Conservation (phyloP, 352 stramenopile genomes). For the Phytophthora chlamydospora region DNA sequence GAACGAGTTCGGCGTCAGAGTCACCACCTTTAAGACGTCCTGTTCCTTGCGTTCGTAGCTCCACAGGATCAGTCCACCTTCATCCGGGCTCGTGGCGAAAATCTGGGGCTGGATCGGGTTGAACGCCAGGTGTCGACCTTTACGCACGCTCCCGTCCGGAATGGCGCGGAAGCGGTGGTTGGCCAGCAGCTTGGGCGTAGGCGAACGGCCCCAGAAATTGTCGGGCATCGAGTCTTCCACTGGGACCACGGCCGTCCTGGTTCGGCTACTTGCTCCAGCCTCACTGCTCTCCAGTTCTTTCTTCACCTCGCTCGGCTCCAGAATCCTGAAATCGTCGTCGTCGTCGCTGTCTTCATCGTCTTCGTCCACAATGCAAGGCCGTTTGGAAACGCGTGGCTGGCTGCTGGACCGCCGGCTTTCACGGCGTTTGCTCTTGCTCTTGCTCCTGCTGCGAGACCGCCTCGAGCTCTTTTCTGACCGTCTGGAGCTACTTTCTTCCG, state of each 20-base stretch:
- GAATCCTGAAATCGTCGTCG: constrained; percentile 52
- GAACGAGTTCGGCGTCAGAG: constrained; percentile 63
- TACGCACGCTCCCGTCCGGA: constrained; percentile 68
- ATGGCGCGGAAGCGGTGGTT: constrained; percentile 69
- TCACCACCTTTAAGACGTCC: constrained; percentile 67
- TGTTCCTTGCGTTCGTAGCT: constrained; percentile 70
- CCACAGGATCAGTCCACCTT: constrained; percentile 83
- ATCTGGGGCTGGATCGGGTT: constrained; percentile 76
- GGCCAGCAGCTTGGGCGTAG: constrained; percentile 67
- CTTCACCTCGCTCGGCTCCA: constrained; percentile 54
- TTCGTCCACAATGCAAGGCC: constrained; percentile 70
- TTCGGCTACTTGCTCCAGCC: neutral
- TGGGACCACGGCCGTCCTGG: constrained; percentile 33
- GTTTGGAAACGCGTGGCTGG: constrained; percentile 45
- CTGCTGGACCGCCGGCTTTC: constrained; percentile 44
- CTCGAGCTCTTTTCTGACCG: constrained; percentile 14
- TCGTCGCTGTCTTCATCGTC: constrained; percentile 64
- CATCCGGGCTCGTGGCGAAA: constrained; percentile 80
- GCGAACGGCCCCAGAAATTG: constrained; percentile 77
- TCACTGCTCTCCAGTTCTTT: constrained; percentile 29
- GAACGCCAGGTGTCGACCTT: constrained; percentile 76
- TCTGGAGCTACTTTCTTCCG: constrained; percentile 16
- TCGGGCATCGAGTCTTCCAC: constrained; percentile 61
- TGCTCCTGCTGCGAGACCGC: constrained; percentile 27
- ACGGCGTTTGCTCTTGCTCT: constrained; percentile 19